phyloP scores from a whole-genome alignment of 352 stramenopile genomes.

The Thraustotheca clavata region DNA sequence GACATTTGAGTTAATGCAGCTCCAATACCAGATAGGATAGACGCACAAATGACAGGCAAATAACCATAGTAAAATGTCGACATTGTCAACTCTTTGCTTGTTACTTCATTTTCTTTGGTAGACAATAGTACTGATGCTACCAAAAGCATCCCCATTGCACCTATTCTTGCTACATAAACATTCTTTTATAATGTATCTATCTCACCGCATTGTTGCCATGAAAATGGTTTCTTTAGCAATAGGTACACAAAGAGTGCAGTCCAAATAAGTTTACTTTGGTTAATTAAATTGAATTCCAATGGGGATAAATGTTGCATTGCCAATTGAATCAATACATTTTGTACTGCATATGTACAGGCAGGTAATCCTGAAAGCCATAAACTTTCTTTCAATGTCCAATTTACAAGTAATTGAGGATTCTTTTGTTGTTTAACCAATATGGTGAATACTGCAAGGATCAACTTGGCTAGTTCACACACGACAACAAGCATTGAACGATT shows the following conservation, averaged over 20 bases:
- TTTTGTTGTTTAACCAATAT: slow-evolving; percentile 32
- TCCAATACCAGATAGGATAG: slow-evolving; percentile 63
- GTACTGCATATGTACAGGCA: slow-evolving; percentile 76
- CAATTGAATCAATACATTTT: slow-evolving; percentile 81
- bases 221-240: slow-evolving; percentile 64
- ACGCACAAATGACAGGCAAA: slow-evolving; percentile 57
- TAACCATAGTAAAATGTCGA: slow-evolving; percentile 49
- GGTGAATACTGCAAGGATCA: slow-evolving; percentile 43
- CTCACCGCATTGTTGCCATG: slow-evolving; percentile 45
- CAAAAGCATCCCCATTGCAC: slow-evolving; percentile 64
- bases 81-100: slow-evolving; percentile 32
- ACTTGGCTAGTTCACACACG: slow-evolving; percentile 61
- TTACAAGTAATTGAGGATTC: not conserved
- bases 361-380: slow-evolving; percentile 59
- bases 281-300: slow-evolving; percentile 81
- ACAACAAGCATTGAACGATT: slow-evolving; percentile 66
- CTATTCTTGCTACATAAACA: too few relatives aligned
- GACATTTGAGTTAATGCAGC: slow-evolving; percentile 67
- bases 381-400: slow-evolving; percentile 50
- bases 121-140: slow-evolving; percentile 57
- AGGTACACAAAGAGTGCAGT: slow-evolving; percentile 75
- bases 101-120: not conserved
- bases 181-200: not conserved
- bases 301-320: slow-evolving; percentile 74
- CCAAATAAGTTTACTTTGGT: slow-evolving; percentile 82